These are phyloP conservation scores for Elaeis oleifera DNA, from an alignment of 202 grass and related monocot genomes.

Conservation along the genomic window DNA sequence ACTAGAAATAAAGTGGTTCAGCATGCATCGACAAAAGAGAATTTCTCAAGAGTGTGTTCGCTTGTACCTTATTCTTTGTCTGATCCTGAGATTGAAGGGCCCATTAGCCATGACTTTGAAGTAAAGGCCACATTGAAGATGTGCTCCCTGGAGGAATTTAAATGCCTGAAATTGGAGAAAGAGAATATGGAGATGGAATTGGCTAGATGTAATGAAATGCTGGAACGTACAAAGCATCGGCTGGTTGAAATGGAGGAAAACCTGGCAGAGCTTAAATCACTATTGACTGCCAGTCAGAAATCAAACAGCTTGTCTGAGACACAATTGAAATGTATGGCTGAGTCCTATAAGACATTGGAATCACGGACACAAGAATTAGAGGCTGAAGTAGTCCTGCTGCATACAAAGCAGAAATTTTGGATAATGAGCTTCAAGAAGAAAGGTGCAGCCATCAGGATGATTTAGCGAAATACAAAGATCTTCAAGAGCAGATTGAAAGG, in stretches of 20 bases:
- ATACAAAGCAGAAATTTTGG: slow-evolving; percentile 45
- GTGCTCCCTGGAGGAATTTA: slow-evolving; percentile 41
- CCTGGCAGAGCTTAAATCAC: slow-evolving; percentile 52
- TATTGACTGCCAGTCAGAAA: slow-evolving; percentile 78
- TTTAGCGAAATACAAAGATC: slow-evolving; percentile 64
- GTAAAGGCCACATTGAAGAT: slow-evolving; percentile 31
- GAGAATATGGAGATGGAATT: slow-evolving; percentile 55
- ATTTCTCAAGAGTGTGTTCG: slow-evolving; percentile 25
- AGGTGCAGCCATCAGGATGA: slow-evolving; percentile 60
- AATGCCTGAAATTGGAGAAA: slow-evolving; percentile 74
- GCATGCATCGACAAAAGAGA: slow-evolving; percentile 34
- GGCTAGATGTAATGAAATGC: slow-evolving; percentile 51
- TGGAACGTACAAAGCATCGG: slow-evolving; percentile 51
- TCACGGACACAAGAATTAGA: slow-evolving; percentile 66
- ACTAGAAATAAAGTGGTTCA: slow-evolving; percentile 81
- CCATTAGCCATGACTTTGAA: slow-evolving; percentile 39
- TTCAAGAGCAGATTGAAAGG: slow-evolving; percentile 86
- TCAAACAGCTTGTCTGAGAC: slow-evolving; percentile 93
- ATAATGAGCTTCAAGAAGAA: slow-evolving; percentile 64
- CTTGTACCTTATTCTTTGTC: slow-evolving; percentile 43
- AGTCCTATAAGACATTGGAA: slow-evolving; percentile 91
- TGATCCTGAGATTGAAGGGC: slow-evolving; percentile 52
- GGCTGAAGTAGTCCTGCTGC: slow-evolving; percentile 53
- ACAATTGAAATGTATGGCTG: slow-evolving; percentile 88
- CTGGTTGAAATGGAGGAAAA: slow-evolving; percentile 57